Conservation (phyloP, 1,284 basidiomycete species). For the Cerioporus squamosus region DNA sequence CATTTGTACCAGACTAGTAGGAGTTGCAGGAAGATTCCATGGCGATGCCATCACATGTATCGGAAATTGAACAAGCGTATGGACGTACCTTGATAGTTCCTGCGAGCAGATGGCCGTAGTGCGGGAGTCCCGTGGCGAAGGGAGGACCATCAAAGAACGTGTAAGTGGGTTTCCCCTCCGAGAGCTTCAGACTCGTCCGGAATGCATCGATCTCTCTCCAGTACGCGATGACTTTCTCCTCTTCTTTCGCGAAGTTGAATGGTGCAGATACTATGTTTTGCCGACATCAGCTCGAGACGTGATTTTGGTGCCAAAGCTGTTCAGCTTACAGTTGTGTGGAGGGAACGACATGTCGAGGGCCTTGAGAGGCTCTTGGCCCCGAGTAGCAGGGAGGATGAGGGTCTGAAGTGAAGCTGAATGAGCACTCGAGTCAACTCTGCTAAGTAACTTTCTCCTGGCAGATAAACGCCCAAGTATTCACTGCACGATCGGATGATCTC, state of each 20-base stretch:
- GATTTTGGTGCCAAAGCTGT: background rate
- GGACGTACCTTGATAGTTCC: slow-evolving; percentile 92
- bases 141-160: slow-evolving; percentile 99
- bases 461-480: slow-evolving; percentile 14
- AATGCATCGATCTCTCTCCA: slow-evolving; percentile 99
- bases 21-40: no score
- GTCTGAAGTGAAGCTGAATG: background rate
- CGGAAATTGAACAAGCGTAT: no score
- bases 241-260: slow-evolving; percentile 92
- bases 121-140: slow-evolving; percentile 96
- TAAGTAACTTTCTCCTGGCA: slow-evolving; percentile 10
- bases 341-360: slow-evolving; percentile 62
- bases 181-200: slow-evolving; percentile 91
- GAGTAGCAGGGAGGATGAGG: background rate
- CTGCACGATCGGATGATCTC: slow-evolving; percentile 23
- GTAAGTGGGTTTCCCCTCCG: slow-evolving; percentile 87
- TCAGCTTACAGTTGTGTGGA: slow-evolving; percentile 69
- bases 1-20: no score
- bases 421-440: slow-evolving; percentile 17
- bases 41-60: no score
- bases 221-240: slow-evolving; percentile 90
- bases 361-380: background rate
- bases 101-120: slow-evolving; percentile 91
- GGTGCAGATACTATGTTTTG: slow-evolving; percentile 59
- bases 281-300: slow-evolving; percentile 9